These are phyloP conservation scores for Ziziphus jujuba DNA, from an alignment of 306 rosid species.

Conservation along the genomic window DNA sequence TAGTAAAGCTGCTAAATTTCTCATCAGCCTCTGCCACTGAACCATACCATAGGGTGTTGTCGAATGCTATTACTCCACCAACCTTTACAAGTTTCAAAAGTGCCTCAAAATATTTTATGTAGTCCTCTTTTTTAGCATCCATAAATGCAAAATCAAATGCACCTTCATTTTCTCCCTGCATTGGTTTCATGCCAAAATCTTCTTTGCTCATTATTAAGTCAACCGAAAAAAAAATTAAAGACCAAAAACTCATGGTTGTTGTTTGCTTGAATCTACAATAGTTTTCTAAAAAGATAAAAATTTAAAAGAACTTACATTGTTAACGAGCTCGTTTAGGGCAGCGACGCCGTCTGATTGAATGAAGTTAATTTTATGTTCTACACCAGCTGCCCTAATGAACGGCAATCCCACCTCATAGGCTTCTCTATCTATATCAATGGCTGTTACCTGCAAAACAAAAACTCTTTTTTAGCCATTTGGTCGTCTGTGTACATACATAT, in stretches of 20 bases:
- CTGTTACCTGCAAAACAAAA: conserved; percentile 32
- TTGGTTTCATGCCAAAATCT: too few species aligned
- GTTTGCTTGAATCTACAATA: too few species aligned
- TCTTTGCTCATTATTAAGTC: too few species aligned
- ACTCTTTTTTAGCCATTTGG: background rate
- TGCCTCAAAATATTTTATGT: conserved; percentile 47
- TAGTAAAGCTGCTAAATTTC: background rate
- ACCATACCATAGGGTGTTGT: conserved; percentile 48
- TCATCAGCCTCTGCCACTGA: conserved; percentile 21
- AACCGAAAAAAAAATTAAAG: too few species aligned
- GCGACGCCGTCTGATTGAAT: conserved; percentile 39
- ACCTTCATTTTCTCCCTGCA: conserved; percentile 38
- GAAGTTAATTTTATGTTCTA: conserved; percentile 56
- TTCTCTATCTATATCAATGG: conserved; percentile 42
- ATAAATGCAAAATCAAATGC: conserved; percentile 42
- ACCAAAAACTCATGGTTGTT: too few species aligned
- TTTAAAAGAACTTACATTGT: conserved; percentile 27
- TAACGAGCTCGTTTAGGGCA: conserved; percentile 35
- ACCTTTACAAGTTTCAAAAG: conserved; percentile 39
- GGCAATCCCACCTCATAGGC: conserved; percentile 51
- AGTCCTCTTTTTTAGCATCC: conserved; percentile 51
- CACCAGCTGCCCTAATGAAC: conserved; percentile 52
- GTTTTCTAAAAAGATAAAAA: background rate
- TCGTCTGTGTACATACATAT: background rate
- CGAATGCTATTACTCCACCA: conserved; percentile 51